phyloP scores from a whole-genome alignment of 2,329 filamentous ascomycete species.

The Dactylonectria estremocensis region DNA sequence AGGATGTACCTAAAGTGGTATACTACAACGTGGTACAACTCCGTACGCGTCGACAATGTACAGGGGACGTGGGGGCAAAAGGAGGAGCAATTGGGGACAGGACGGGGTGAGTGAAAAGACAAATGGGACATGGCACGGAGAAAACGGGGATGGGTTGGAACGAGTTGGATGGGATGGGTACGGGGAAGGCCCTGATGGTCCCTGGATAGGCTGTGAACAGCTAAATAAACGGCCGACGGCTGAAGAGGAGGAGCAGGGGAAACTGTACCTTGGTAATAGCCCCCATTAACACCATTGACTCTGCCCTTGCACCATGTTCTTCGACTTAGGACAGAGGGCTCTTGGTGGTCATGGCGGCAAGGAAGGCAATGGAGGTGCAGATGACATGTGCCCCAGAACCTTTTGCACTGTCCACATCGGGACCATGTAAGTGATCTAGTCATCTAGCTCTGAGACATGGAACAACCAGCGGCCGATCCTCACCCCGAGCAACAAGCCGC shows the following conservation, averaged over 20 bases:
- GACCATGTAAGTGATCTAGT: conserved; percentile 20
- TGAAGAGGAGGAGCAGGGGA: conserved; percentile 2
- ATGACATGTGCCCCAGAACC: conserved; percentile 9
- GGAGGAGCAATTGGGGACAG: conserved; percentile 18
- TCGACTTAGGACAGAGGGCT: not conserved
- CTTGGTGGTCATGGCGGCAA: not conserved
- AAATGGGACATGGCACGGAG: conserved; percentile 12
- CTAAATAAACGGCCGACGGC: conserved; percentile 19
- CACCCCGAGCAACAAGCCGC: not conserved
- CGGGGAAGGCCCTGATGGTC: not conserved
- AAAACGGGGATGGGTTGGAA: conserved; percentile 5
- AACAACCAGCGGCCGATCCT: conserved; percentile 30
- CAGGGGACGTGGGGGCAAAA: conserved; percentile 19
- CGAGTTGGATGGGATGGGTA: not conserved
- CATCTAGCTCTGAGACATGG: not conserved
- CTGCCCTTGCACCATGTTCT: not conserved
- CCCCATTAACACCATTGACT: not conserved
- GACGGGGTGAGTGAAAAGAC: conserved; percentile 16
- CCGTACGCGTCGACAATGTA: conserved; percentile 11
- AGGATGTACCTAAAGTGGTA: conserved; percentile 1
- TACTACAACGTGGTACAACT: not conserved
- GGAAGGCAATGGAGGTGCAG: not conserved
- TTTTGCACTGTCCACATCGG: not conserved
- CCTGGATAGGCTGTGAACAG: not conserved
- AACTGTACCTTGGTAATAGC: not conserved